Base-by-base conservation (phyloP, 2,329 filamentous ascomycete genomes). In the Pestalotiopsis sp. region DNA sequence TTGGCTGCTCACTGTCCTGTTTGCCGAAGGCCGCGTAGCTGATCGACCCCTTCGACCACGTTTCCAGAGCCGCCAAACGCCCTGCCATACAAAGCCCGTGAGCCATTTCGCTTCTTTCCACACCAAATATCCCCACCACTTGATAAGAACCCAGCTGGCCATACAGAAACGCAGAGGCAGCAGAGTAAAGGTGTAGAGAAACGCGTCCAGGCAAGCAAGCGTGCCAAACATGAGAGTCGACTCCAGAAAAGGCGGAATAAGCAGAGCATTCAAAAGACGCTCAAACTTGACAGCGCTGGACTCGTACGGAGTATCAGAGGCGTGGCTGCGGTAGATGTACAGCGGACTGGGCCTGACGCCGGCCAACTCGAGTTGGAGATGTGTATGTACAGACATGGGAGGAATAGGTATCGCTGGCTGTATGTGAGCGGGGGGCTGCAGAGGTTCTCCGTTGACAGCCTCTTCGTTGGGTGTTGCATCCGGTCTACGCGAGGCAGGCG, bases 101-200 rank as follows among this genome's bases (percentile, higher is more conserved):
- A 97, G 81, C 82, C 91, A 96, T 3, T 85, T 86, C 1, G 86
- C 84, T 79, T 98, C 95, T 71, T 91, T 92, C 4, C 85, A 85
- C 2, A 95, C 73, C 25, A 94, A 88, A 41, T 92, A 89, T 2
- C 81, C 85, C 93, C 94, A 97, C 87, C 95, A 98, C 70, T 89
- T 87, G 11, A 90, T 79, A 31, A 99, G 82, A 2, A 98, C 90
- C 23, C 89, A 89, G 0, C 95, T 75, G 1, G 96, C 95, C 69
- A 95, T 92, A 67, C 92, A 79, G 74, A 99, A 98, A 2, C 96
- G 89, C 69, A 99, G 86, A 0, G 96, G 96, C 0, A 99, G 84
- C 59, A 99, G 97, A 0, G 96, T 99, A 75, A 99, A 97, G 0
- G 94, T 97, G 81, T 98, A 96, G 1, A 99, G 87, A 94, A 95